Evolutionary conservation across 2,329 filamentous ascomycete species (phyloP), one percentile per base, ranked within the genome.

Genomic region (Fusarium fracticaudum): DNA sequence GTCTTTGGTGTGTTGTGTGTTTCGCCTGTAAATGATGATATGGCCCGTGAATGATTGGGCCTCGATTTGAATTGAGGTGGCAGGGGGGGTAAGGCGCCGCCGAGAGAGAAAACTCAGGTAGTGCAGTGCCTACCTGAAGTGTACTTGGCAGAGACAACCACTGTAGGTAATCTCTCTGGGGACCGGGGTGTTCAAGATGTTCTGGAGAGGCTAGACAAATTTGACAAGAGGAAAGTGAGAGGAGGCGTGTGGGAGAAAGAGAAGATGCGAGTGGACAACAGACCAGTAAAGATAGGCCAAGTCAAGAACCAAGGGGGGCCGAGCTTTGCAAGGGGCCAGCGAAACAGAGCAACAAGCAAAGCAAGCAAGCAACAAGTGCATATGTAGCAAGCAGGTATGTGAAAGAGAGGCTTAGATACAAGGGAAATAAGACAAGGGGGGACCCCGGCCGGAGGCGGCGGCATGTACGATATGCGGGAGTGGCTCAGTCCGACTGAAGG

Each of bases 401-500:
- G 41, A 40, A 40, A 67, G 51, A 66, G 70, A 53, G 64, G 48
- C 64, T 71, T 71, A 60, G 67, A 64, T 71, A 61, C 60, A 73
- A 44, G 67, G 62, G 44, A 62, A 62, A 73, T 60, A 44, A 71
- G 60, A 71, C 68, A 74, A 71, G 73, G 73, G 69, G 69, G 43
- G 61, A 22, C 58, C 61, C 69, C 37, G 57, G 72, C 59, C 48
- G 55, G 59, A 66, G 63, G 51, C 47, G 41, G 69, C 64, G 68
- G 61, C 60, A 73, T 75, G 72, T 75, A 57, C 72, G 72, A 71
- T 73, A 68, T 75, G 66, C 72, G 72, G 72, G 72, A 75, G 73
- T 75, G 73, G 73, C 73, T 75, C 73, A 75, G 60, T 67, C 69
- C 62, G 53, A 75, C 41, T 41, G 50, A 51, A 53, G 43, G 61